A percentile compares a stretch with the other conserved stretches of the same genome.
Evolutionary conservation across 345 rosid species (phyloP).

Genomic region (Lepidium sativum): DNA sequence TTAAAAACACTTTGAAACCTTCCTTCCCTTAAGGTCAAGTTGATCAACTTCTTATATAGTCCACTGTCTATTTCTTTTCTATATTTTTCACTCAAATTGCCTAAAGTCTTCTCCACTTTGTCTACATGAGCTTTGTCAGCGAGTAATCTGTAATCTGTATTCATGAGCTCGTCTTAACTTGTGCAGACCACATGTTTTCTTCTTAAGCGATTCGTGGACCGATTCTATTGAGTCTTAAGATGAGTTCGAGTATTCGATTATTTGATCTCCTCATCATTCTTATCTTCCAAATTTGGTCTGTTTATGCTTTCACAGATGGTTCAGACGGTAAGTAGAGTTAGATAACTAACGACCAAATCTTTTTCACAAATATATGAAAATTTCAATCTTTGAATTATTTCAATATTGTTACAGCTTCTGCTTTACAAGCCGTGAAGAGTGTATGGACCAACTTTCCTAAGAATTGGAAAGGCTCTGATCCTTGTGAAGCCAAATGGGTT

Average conservation of each 20-base stretch:
- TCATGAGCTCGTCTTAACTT: not conserved
- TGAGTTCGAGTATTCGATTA: not conserved
- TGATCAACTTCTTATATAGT: not conserved
- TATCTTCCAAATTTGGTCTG: not conserved
- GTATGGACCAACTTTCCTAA: not conserved
- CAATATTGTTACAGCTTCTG: not conserved
- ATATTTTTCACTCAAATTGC: not conserved
- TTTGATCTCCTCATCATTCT: not conserved
- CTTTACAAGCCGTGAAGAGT: not conserved
- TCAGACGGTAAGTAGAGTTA: not conserved
- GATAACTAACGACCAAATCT: not conserved
- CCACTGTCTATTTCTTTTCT: not conserved
- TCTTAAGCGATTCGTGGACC: not conserved
- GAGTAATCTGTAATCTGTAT: not conserved
- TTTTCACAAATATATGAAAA: not conserved
- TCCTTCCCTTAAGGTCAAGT: not conserved
- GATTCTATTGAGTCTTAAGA: not conserved
- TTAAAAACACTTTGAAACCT: no score
- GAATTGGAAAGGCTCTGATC: not conserved
- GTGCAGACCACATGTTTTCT: not conserved
- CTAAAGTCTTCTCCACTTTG: not conserved
- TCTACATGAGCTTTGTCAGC: not conserved
- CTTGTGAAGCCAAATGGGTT: not conserved
- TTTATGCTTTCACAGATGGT: not conserved
- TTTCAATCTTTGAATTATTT: no score